phyloP scores from a whole-genome alignment of 2,329 filamentous ascomycete genomes.

The Aspergillus pseudotamarii region DNA sequence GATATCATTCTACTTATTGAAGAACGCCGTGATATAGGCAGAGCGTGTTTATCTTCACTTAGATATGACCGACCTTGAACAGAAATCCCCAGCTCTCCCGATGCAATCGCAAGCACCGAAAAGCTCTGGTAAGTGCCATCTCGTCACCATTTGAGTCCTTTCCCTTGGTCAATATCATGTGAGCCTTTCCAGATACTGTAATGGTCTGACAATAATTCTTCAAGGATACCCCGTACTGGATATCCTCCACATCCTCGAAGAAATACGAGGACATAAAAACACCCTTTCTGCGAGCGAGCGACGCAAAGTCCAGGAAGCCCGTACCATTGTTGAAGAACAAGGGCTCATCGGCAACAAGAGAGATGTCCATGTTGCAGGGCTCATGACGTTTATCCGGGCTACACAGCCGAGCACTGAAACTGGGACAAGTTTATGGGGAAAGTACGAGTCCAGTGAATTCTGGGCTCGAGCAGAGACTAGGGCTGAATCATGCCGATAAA shows the following conservation, averaged over 20 bases:
- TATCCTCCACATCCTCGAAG: not conserved
- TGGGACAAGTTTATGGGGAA: not conserved
- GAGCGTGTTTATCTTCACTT: not conserved
- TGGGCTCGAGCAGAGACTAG: not conserved
- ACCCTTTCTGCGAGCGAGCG: not conserved
- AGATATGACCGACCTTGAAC: not conserved
- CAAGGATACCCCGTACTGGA: not conserved
- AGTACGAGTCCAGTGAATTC: not conserved
- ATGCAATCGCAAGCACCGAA: no score
- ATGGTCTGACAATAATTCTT: not conserved
- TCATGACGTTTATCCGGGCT: not conserved
- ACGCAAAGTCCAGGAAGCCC: not conserved
- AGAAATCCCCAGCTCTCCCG: not conserved
- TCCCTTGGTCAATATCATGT: not conserved
- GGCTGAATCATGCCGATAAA: not conserved
- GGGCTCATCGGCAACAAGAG: not conserved
- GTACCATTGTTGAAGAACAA: not conserved
- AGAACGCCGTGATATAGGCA: not conserved
- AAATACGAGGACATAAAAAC: not conserved
- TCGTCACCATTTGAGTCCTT: not conserved
- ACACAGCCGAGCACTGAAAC: not conserved
- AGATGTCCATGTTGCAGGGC: not conserved
- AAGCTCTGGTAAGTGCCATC: no score
- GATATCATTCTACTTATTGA: not conserved
- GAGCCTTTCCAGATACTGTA: not conserved